These are phyloP conservation scores for Chrysopogon serrulatus DNA, from an alignment of 176 grass and related monocot species.

Conservation along the genomic window DNA sequence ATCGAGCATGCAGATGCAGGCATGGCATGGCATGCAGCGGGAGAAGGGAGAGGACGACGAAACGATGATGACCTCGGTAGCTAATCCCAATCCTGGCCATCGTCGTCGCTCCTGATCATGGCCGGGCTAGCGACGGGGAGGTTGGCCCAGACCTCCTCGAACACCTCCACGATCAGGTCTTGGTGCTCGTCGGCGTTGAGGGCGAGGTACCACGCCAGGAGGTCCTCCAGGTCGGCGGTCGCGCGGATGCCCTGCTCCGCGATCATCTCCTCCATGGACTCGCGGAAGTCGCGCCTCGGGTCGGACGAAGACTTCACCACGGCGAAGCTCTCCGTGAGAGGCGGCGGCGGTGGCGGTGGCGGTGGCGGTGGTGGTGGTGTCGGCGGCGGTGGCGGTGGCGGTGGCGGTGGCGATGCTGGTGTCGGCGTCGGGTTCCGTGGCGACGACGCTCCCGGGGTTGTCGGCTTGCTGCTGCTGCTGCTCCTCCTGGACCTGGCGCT, in stretches of 20 bases:
- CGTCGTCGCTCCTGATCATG: background rate
- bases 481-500: conserved; percentile 13
- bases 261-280: conserved; percentile 97
- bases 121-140: background rate
- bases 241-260: conserved; percentile 49
- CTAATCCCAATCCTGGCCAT: background rate
- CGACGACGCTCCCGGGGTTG: background rate
- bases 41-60: background rate
- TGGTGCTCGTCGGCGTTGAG: conserved; percentile 78
- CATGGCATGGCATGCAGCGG: conserved; percentile 5
- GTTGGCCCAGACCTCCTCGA: conserved; percentile 70
- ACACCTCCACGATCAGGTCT: conserved; percentile 73
- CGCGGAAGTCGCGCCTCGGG: conserved; percentile 63
- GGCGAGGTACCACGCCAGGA: conserved; percentile 82
- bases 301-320: conserved; percentile 59
- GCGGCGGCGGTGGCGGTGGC: background rate
- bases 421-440: background rate
- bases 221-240: conserved; percentile 71
- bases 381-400: too few species aligned
- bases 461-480: background rate
- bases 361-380: too few species aligned
- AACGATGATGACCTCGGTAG: background rate
- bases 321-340: conserved; percentile 43
- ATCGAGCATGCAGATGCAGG: background rate
- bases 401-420: too few species aligned